phyloP scores from a whole-genome alignment of 2,329 filamentous ascomycete genomes.

The Phaeophleospora eucalypticola region DNA sequence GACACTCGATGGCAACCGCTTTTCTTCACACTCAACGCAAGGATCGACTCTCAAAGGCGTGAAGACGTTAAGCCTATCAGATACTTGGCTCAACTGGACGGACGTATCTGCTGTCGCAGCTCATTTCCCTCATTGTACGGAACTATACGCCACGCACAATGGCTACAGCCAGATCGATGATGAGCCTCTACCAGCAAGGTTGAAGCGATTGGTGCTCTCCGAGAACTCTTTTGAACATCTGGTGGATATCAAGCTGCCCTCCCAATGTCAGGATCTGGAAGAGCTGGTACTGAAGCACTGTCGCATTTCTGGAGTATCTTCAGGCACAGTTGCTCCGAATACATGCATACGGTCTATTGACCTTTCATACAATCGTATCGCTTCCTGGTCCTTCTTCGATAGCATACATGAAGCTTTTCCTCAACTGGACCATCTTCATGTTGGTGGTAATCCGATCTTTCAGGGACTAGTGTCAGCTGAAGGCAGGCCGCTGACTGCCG shows the following conservation, averaged over 20 bases:
- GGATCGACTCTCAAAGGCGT: slow-evolving; percentile 8
- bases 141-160: slow-evolving; percentile 46
- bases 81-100: slow-evolving; percentile 41
- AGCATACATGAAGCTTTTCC: slow-evolving; percentile 64
- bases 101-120: slow-evolving; percentile 39
- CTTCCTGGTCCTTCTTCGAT: slow-evolving; percentile 70
- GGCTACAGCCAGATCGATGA: slow-evolving; percentile 32
- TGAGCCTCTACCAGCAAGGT: slow-evolving; percentile 43
- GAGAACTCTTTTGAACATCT: slow-evolving; percentile 65
- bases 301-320: slow-evolving; percentile 50
- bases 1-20: slow-evolving; percentile 60
- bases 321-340: slow-evolving; percentile 25
- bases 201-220: slow-evolving; percentile 66
- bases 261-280: slow-evolving; percentile 52
- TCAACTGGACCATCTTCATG: slow-evolving; percentile 67
- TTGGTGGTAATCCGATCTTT: slow-evolving; percentile 84
- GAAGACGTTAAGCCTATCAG: slow-evolving; percentile 43
- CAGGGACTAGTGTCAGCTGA: slow-evolving; percentile 47
- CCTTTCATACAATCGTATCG: slow-evolving; percentile 44
- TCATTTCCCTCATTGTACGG: slow-evolving; percentile 54
- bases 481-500: slow-evolving; percentile 50
- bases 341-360: slow-evolving; percentile 39
- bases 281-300: slow-evolving; percentile 69
- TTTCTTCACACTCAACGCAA: slow-evolving; percentile 31
- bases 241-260: slow-evolving; percentile 55